These are phyloP conservation scores for Trichoderma parareesei DNA, from an alignment of 495 filamentous ascomycete species.

Conservation along the genomic window DNA sequence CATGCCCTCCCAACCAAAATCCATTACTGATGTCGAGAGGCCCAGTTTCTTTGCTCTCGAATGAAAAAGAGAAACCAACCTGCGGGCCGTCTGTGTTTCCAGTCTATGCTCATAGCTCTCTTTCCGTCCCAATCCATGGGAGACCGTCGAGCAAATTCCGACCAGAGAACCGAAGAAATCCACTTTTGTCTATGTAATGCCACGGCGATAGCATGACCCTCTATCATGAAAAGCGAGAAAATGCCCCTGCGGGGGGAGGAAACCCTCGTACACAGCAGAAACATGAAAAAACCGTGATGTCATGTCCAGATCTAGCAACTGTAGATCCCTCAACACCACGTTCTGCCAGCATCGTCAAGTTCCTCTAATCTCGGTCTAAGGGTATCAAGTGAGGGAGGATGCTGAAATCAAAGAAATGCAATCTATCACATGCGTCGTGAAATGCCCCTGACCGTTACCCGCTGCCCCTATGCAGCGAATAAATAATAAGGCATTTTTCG, in stretches of 20 bases:
- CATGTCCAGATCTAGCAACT: constrained; percentile 22
- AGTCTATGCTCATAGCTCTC: constrained; percentile 10
- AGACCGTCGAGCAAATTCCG: constrained; percentile 13
- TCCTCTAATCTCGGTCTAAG: constrained; percentile 26
- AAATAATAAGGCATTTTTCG: constrained; percentile 11
- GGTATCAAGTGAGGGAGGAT: constrained; percentile 28
- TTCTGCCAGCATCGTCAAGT: constrained; percentile 18
- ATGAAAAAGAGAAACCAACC: constrained; percentile 8
- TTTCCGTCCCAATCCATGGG: constrained; percentile 15
- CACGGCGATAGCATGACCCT: constrained; percentile 33
- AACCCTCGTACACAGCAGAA: constrained; percentile 33
- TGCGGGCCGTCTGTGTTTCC: constrained; percentile 1
- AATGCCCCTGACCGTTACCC: constrained; percentile 14
- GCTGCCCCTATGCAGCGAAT: constrained; percentile 10
- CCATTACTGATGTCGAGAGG: constrained; percentile 6
- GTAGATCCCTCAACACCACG: constrained; percentile 21
- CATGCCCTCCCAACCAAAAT: constrained; percentile 9
- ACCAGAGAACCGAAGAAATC: constrained; percentile 46
- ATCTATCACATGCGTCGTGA: constrained; percentile 16
- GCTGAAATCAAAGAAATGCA: constrained; percentile 17
- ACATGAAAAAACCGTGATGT: constrained; percentile 20
- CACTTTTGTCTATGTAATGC: constrained; percentile 51
- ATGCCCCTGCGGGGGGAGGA: constrained; percentile 24
- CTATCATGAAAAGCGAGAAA: constrained; percentile 33
- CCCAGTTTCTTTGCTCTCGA: constrained; percentile 8